phyloP scores from a whole-genome alignment of 805 yeast genomes.

The Candida ortonii region DNA sequence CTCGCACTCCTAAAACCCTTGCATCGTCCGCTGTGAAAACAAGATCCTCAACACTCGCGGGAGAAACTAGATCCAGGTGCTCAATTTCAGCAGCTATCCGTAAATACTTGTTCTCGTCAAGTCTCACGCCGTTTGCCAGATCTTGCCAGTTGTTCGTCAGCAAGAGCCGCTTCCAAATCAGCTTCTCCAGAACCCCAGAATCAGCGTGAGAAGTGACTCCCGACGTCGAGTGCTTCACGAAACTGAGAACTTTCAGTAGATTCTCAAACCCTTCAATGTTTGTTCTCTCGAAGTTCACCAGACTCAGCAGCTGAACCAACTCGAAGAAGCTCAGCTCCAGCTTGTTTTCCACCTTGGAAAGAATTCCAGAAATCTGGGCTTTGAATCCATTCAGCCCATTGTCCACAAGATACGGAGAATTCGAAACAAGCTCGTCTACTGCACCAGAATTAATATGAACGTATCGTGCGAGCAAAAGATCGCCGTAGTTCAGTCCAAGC shows the following conservation, averaged over 20 bases:
- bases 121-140: slow-evolving; percentile 22
- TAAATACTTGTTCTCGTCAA: slow-evolving; percentile 17
- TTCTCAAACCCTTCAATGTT: slow-evolving; percentile 41
- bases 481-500: slow-evolving; percentile 30
- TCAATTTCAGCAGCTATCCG: slow-evolving; percentile 14
- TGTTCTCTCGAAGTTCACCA: slow-evolving; percentile 47
- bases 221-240: slow-evolving; percentile 34
- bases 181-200: slow-evolving; percentile 24
- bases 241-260: slow-evolving; percentile 52
- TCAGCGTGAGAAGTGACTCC: slow-evolving; percentile 6
- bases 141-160: slow-evolving; percentile 50
- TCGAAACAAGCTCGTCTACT: slow-evolving; percentile 19
- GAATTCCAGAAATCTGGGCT: slow-evolving; percentile 17
- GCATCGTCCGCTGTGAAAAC: slow-evolving; percentile 15
- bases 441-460: slow-evolving; percentile 24
- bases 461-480: slow-evolving; percentile 25
- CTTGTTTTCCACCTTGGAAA: slow-evolving; percentile 34
- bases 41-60: slow-evolving; percentile 12
- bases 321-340: slow-evolving; percentile 42
- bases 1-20: slow-evolving; percentile 6
- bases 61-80: slow-evolving; percentile 9
- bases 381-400: slow-evolving; percentile 15
- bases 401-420: slow-evolving; percentile 25
- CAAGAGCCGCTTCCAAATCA: slow-evolving; percentile 61
- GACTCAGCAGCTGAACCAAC: slow-evolving; percentile 47